These are phyloP conservation scores for Coemansia sp. DNA, from an alignment of 192 early-diverging fungal species.

Conservation along the genomic window DNA sequence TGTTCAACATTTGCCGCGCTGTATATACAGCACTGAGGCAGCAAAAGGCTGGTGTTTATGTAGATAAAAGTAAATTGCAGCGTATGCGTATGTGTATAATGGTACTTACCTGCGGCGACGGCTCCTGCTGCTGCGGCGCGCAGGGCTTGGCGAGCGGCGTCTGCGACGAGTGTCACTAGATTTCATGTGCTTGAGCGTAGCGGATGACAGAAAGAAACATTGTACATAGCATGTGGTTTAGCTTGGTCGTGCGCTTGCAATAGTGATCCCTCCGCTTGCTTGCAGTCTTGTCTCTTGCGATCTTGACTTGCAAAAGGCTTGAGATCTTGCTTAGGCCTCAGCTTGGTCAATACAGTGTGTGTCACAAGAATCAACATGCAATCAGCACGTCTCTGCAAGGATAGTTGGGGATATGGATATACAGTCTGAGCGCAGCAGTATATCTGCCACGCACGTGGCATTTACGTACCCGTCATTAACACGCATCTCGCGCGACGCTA, in stretches of 20 bases:
- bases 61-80: not conserved
- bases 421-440: not conserved
- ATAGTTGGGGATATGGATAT: not conserved
- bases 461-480: constrained; percentile 45
- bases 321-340: constrained; percentile 11
- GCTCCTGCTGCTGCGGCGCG: constrained; percentile 17
- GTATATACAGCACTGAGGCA: not conserved
- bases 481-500: constrained; percentile 57
- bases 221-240: constrained; percentile 6
- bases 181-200: not conserved
- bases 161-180: constrained; percentile 24
- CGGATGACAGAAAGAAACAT: not conserved
- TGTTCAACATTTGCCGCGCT: not conserved
- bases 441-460: not conserved
- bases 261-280: not conserved
- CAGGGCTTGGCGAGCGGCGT: constrained; percentile 38
- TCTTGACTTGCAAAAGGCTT: constrained; percentile 45
- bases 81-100: not conserved
- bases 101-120: constrained; percentile 44
- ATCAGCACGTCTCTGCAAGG: not conserved
- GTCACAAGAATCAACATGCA: constrained; percentile 16
- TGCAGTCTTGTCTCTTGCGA: constrained; percentile 29
- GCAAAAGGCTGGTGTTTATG: not conserved
- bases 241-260: constrained; percentile 8
- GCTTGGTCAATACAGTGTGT: constrained; percentile 10